phyloP scores from a whole-genome alignment of 306 rosid species.

The Rosa chinensis region DNA sequence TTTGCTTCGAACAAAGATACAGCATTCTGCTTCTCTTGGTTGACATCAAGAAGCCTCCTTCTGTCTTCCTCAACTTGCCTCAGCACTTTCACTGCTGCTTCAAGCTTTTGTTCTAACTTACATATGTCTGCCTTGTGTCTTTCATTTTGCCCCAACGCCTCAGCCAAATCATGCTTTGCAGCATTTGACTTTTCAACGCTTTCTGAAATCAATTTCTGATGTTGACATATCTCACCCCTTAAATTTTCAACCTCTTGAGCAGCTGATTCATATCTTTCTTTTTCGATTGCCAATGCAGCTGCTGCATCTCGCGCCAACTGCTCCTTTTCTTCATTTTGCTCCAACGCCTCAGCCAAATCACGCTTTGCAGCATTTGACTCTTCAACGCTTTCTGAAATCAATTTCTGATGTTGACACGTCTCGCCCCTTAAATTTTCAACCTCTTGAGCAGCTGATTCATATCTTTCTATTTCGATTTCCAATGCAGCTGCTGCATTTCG shows the following conservation, averaged over 20 bases:
- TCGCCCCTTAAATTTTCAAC: constrained; percentile 42
- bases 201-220: constrained; percentile 41
- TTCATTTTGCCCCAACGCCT: constrained; percentile 42
- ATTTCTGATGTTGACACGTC: constrained; percentile 35
- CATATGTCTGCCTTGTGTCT: constrained; percentile 35
- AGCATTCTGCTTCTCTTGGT: constrained; percentile 44
- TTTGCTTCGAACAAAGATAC: constrained; percentile 39
- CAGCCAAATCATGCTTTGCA: constrained; percentile 39
- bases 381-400: constrained; percentile 42
- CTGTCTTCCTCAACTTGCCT: constrained; percentile 40
- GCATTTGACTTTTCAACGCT: constrained; percentile 39
- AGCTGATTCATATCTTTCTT: constrained; percentile 35
- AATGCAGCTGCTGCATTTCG: constrained; percentile 45
- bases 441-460: constrained; percentile 43
- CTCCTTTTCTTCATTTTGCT: constrained; percentile 41
- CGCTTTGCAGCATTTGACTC: constrained; percentile 39
- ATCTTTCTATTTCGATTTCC: constrained; percentile 39
- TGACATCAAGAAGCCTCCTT: background rate
- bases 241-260: constrained; percentile 43
- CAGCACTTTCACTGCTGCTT: constrained; percentile 36
- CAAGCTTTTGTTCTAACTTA: constrained; percentile 43
- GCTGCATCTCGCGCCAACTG: constrained; percentile 42
- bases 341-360: constrained; percentile 41
- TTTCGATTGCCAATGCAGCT: constrained; percentile 48
- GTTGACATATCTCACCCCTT: constrained; percentile 37